A percentile compares a stretch with the other conserved stretches of the same genome.
phyloP scores from a whole-genome alignment of 352 stramenopile genomes.

The Phytophthora boehmeriae region DNA sequence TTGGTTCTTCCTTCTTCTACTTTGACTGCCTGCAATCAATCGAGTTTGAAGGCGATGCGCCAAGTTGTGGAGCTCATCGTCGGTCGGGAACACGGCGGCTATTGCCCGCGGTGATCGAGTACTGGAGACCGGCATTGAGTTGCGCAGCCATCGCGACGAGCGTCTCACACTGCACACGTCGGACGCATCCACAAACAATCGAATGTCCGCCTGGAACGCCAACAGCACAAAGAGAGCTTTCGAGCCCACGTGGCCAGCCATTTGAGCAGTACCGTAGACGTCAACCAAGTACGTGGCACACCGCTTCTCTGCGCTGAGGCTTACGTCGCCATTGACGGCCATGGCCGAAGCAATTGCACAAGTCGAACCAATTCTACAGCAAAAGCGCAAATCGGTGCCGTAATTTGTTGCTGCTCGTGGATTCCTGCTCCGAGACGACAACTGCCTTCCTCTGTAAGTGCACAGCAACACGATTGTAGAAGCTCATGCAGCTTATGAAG shows the following conservation, averaged over 20 bases:
- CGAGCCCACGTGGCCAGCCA: constrained; percentile 3
- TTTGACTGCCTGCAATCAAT: constrained; percentile 8
- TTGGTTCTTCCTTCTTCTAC: not conserved
- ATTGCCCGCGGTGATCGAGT: not conserved
- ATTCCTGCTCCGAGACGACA: no score
- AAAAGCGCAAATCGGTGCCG: no score
- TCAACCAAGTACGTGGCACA: constrained; percentile 20
- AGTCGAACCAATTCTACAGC: no score
- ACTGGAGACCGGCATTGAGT: not conserved
- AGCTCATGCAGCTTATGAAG: no score
- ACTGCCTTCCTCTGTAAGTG: no score
- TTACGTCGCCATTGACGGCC: no score
- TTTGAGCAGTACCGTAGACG: constrained; percentile 19
- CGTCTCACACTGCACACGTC: constrained; percentile 20
- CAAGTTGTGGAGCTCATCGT: constrained; percentile 13
- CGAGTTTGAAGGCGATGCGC: constrained; percentile 21
- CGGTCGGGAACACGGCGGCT: constrained; percentile 10
- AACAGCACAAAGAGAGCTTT: constrained; percentile 28
- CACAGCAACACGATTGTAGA: no score
- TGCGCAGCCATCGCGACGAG: constrained; percentile 25
- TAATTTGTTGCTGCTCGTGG: no score
- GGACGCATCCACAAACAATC: constrained; percentile 9
- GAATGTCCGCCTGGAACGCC: constrained; percentile 29
- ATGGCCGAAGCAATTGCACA: no score
- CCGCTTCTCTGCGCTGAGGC: constrained; percentile 13